Conservation (phyloP, 305 asterid species). For the Fraxinus angustifolia region DNA sequence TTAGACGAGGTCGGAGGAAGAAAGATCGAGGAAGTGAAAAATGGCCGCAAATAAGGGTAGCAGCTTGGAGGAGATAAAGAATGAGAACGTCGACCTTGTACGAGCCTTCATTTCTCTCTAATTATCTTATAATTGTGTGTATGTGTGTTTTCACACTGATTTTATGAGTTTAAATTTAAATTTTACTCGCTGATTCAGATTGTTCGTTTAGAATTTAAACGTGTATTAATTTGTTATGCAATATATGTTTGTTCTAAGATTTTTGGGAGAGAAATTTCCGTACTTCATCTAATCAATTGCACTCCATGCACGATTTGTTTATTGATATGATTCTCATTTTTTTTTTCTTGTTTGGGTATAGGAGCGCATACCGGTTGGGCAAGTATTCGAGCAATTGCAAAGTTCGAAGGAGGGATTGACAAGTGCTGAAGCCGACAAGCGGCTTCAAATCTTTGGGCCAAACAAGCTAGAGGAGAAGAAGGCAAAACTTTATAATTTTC, state of each 20-base stretch:
- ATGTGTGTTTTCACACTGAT: not conserved
- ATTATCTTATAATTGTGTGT: not conserved
- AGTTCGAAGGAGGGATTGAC: conserved; percentile 37
- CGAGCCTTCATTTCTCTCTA: not conserved
- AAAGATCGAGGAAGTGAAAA: not conserved
- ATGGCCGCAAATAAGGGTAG: not conserved
- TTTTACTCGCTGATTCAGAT: not conserved
- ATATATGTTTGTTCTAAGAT: not conserved
- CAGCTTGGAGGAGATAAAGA: conserved; percentile 27
- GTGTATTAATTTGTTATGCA: not conserved
- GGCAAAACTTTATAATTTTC: conserved; percentile 8
- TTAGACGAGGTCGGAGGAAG: not conserved
- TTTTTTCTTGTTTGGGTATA: not conserved
- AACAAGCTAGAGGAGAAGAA: conserved; percentile 41
- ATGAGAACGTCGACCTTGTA: conserved; percentile 36
- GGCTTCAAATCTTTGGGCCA: conserved; percentile 31
- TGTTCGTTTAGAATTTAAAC: not conserved
- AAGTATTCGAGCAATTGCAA: conserved; percentile 37
- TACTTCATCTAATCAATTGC: not conserved
- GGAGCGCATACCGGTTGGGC: conserved; percentile 38
- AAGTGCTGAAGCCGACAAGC: conserved; percentile 31
- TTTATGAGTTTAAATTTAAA: not conserved
- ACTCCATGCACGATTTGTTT: not conserved
- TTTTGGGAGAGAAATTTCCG: not conserved
- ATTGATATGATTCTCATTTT: not conserved